Evolutionary conservation across 2,329 filamentous ascomycete species (phyloP).

Genomic region (Aspergillus sp.): DNA sequence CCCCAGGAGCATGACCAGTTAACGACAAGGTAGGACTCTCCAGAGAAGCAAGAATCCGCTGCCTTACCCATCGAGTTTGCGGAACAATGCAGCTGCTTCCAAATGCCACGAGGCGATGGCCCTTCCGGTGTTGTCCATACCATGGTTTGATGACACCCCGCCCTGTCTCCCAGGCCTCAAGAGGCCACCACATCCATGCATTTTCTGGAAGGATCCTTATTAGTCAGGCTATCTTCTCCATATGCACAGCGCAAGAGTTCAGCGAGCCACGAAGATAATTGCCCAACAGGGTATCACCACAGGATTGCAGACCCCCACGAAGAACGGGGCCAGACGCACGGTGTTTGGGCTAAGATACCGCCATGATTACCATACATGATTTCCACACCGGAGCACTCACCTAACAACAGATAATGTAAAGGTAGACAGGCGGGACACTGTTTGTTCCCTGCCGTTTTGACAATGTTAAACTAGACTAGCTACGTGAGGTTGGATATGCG

Average conservation of each 20-base stretch:
- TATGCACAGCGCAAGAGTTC: conserved; percentile 1
- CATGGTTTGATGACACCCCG: not conserved
- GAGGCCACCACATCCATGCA: conserved; percentile 10
- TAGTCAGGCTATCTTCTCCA: not conserved
- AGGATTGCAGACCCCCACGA: not conserved
- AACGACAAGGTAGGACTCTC: too few relatives aligned
- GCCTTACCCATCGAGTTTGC: too few relatives aligned
- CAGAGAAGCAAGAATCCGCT: too few relatives aligned
- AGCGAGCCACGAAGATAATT: not conserved
- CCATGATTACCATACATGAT: not conserved
- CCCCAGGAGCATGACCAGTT: too few relatives aligned
- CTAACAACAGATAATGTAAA: not conserved
- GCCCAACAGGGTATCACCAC: not conserved
- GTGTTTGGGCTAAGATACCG: not conserved
- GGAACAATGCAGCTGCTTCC: too few relatives aligned
- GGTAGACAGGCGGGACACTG: not conserved
- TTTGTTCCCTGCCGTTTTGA: not conserved
- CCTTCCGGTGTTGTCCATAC: not conserved
- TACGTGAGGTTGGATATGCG: not conserved
- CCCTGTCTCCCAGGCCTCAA: not conserved
- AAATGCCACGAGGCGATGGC: not conserved
- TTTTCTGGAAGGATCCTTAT: not conserved
- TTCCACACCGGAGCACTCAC: not conserved
- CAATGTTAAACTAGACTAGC: not conserved
- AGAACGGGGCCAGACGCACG: not conserved